These are phyloP conservation scores for Aspergillus calidoustus DNA, from an alignment of 2,329 filamentous ascomycete genomes.

Conservation along the genomic window DNA sequence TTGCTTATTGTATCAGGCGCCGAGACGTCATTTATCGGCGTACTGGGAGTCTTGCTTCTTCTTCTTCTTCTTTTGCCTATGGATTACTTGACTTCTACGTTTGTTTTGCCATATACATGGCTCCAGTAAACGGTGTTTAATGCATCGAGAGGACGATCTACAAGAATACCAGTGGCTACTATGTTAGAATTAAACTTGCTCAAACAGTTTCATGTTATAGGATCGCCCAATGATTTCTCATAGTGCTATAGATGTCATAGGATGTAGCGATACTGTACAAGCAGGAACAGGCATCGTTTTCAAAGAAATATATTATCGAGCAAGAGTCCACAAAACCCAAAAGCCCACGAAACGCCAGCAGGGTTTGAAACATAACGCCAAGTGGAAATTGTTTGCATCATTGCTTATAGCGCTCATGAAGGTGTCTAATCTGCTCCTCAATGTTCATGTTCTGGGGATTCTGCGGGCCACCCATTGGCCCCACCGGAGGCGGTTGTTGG, in stretches of 20 bases:
- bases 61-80: constrained; percentile 2
- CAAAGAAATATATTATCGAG: neutral
- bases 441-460: constrained; percentile 65
- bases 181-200: constrained; percentile 1
- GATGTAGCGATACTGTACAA: constrained; percentile 6
- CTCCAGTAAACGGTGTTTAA: constrained; percentile 13
- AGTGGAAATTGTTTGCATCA: constrained; percentile 10
- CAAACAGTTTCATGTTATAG: neutral
- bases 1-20: neutral
- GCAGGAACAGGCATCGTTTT: neutral
- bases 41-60: constrained; percentile 1
- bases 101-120: constrained; percentile 20
- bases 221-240: neutral
- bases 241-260: neutral
- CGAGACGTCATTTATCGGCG: neutral
- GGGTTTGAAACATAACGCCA: constrained; percentile 9
- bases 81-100: constrained; percentile 1
- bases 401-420: constrained; percentile 61
- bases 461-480: constrained; percentile 34
- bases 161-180: constrained; percentile 7
- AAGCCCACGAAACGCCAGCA: constrained; percentile 4
- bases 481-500: constrained; percentile 32
- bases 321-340: constrained; percentile 2
- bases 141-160: constrained; percentile 19
- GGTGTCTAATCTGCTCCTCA: constrained; percentile 79